phyloP scores from a whole-genome alignment of 2,329 filamentous ascomycete species.

The Fusarium chuoi region DNA sequence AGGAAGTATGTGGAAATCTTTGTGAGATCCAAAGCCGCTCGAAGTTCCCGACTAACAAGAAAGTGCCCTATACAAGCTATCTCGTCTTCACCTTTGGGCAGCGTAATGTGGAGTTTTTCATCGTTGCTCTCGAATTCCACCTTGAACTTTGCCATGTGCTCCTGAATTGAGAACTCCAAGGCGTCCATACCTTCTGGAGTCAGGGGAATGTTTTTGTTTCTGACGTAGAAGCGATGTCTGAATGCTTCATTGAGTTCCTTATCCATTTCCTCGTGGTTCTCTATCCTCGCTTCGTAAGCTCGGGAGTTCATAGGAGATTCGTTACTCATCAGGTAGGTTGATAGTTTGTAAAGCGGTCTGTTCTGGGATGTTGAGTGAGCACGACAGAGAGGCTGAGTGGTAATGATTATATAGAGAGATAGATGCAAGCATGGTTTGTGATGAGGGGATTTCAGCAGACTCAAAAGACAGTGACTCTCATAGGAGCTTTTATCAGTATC shows the following conservation, averaged over 20 bases:
- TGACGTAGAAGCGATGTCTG: background rate
- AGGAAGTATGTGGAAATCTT: background rate
- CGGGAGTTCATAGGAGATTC: background rate
- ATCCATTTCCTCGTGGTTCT: background rate
- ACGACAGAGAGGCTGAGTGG: background rate
- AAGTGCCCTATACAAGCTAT: background rate
- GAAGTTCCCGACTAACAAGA: background rate
- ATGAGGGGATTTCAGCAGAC: accelerated
- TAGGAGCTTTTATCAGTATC: accelerated
- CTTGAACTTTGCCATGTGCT: background rate
- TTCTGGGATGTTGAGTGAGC: accelerated
- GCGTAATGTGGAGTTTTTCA: background rate
- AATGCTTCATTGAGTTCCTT: background rate
- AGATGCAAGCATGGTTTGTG: accelerated
- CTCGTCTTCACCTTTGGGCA: background rate
- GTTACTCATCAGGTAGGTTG: accelerated
- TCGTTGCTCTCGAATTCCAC: background rate
- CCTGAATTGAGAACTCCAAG: accelerated
- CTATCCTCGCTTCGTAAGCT: background rate
- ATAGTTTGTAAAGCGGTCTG: background rate
- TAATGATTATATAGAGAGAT: accelerated
- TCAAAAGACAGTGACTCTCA: background rate
- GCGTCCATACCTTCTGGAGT: background rate
- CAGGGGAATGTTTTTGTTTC: background rate
- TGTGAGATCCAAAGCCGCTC: background rate